Evolutionary conservation across 1,139 yeast genomes (phyloP).

Genomic region (Blastobotrys indianensis): DNA sequence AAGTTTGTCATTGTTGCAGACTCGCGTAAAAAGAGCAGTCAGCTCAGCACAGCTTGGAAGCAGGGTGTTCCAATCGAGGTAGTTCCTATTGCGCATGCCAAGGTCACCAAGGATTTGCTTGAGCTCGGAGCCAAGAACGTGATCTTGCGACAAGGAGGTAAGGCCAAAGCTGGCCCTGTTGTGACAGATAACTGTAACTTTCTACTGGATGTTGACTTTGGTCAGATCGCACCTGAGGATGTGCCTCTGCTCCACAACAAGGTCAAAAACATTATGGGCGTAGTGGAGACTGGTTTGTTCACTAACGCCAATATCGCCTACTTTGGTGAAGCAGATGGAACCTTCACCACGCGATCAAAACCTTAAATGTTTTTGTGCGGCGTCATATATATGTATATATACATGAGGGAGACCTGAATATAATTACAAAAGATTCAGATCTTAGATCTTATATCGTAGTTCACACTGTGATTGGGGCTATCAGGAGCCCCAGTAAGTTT

Average conservation of each 20-base stretch:
- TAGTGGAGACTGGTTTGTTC: slow-evolving; percentile 94
- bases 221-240: slow-evolving; percentile 56
- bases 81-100: slow-evolving; percentile 80
- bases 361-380: not conserved
- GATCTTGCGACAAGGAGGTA: slow-evolving; percentile 74
- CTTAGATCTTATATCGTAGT: no score
- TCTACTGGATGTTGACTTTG: slow-evolving; percentile 90
- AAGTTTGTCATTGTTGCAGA: slow-evolving; percentile 89
- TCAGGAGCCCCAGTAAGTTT: no score
- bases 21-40: slow-evolving; percentile 65
- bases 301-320: slow-evolving; percentile 71
- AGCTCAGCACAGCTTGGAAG: slow-evolving; percentile 74
- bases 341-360: slow-evolving; percentile 35
- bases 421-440: no score
- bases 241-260: slow-evolving; percentile 49
- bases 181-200: slow-evolving; percentile 95
- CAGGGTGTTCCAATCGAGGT: slow-evolving; percentile 95
- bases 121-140: slow-evolving; percentile 62
- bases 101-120: slow-evolving; percentile 58
- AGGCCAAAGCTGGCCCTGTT: slow-evolving; percentile 97
- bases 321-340: slow-evolving; percentile 79
- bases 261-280: slow-evolving; percentile 80
- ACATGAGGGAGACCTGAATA: no score
- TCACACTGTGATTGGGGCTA: no score
- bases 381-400: no score